Conservation (phyloP, 208 protist species). For the Trypanosomatidae sp. region DNA sequence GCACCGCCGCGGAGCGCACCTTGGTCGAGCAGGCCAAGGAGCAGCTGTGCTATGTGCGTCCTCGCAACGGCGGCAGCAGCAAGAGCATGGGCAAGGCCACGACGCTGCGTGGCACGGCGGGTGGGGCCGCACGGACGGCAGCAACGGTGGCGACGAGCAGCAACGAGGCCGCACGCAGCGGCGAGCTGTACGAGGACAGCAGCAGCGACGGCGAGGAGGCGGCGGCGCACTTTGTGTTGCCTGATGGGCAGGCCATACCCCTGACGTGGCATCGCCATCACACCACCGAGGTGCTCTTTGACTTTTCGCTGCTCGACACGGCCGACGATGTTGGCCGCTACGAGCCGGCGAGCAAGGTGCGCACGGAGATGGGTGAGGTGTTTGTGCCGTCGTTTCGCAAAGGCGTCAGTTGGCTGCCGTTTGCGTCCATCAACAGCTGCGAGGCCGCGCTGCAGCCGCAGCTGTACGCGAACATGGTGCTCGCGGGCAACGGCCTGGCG, state of each 20-base stretch:
- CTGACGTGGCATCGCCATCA: conserved; percentile 43
- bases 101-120: not conserved
- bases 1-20: conserved; percentile 78
- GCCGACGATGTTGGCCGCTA: conserved; percentile 20
- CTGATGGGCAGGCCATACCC: conserved; percentile 79
- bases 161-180: not conserved
- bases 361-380: conserved; percentile 70
- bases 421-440: conserved; percentile 86
- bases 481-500: conserved; percentile 86
- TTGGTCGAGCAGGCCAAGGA: conserved; percentile 87
- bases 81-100: not conserved
- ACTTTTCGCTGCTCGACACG: conserved; percentile 60
- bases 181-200: too few species aligned
- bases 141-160: not conserved
- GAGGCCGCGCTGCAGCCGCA: conserved; percentile 76
- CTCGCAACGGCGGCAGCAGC: conserved; percentile 3
- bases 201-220: not conserved
- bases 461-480: conserved; percentile 89
- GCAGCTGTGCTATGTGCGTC: conserved; percentile 75
- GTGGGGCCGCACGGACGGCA: not conserved
- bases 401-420: conserved; percentile 86
- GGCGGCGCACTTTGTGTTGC: conserved; percentile 53
- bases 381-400: conserved; percentile 75
- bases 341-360: conserved; percentile 56
- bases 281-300: conserved; percentile 76